These are phyloP conservation scores for Vinca minor DNA, from an alignment of 257 asterid genomes.

Conservation along the genomic window DNA sequence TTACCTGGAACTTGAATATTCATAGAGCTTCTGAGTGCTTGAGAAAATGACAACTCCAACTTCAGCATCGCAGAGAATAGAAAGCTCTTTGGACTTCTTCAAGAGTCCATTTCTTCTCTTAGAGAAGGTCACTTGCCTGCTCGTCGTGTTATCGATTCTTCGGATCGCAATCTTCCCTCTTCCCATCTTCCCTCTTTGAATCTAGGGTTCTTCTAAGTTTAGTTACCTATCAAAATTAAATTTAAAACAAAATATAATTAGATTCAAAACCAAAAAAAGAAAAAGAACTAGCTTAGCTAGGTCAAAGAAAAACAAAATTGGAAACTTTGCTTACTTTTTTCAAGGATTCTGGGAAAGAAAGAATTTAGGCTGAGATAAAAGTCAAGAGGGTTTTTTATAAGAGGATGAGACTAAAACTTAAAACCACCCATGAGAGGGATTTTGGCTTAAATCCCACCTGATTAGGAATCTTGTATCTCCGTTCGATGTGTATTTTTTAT, in stretches of 20 bases:
- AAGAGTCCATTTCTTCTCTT: slow-evolving; percentile 37
- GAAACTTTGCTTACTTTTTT: too few relatives aligned
- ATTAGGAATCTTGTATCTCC: too few relatives aligned
- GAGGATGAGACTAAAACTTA: neutral
- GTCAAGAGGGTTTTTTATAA: slow-evolving; percentile 19
- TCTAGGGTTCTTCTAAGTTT: slow-evolving; percentile 22
- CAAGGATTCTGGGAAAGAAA: neutral
- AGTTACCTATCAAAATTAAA: neutral
- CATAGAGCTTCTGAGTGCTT: slow-evolving; percentile 34
- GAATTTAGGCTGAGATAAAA: slow-evolving; percentile 10
- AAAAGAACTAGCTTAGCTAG: too few relatives aligned
- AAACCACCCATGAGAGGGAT: neutral
- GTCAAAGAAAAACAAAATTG: too few relatives aligned
- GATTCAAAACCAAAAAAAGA: slow-evolving; percentile 6
- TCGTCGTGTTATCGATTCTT: slow-evolving; percentile 37
- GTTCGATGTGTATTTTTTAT: too few relatives aligned
- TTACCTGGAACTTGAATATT: slow-evolving; percentile 33
- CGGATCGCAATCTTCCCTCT: slow-evolving; percentile 33
- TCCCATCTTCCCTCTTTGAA: slow-evolving; percentile 32
- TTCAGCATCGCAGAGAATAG: slow-evolving; percentile 42
- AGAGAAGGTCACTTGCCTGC: slow-evolving; percentile 37
- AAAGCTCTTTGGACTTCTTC: slow-evolving; percentile 38
- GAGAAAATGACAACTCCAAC: slow-evolving; percentile 40
- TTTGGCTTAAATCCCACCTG: slow-evolving; percentile 4
- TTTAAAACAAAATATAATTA: neutral